Base-by-base conservation (phyloP, 2,329 filamentous ascomycete genomes). In the Aspergillus carbonarius region DNA sequence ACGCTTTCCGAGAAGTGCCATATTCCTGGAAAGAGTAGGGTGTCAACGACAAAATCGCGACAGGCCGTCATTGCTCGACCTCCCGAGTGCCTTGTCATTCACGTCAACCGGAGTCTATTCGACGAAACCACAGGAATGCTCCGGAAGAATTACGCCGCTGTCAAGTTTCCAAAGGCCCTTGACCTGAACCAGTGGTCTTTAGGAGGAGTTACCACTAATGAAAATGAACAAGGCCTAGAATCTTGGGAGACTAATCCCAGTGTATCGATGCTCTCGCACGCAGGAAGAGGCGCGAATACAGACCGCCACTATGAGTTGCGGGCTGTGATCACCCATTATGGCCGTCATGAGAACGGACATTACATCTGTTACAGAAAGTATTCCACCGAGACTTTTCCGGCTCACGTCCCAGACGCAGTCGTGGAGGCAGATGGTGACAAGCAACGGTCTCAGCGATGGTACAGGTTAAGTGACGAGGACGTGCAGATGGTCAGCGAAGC, bases 311-410 rank as follows among this genome's bases (percentile, higher is more conserved):
- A 96, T 72, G 86, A 91, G 69, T 80, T 98, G 15, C 85, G 89
- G 54, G 92, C 93, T 30, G 90, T 93, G 0, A 85, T 98, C 9
- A 95, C 92, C 1, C 95, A 98, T 71, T 91, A 90, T 61, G 95
- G 95, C 4, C 83, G 90, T 32, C 95, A 98, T 72, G 92, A 97
- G 62, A 96, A 96, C 67, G 95, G 95, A 0, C 95, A 99, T 76
- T 98, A 99, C 67, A 87, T 97, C 39, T 96, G 92, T 72, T 96
- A 95, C 74, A 85, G 91, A 53, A 90, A 89, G 68, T 88, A 91
- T 68, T 81, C 85, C 1, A 66, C 69, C 4, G 65, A 72, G 1
- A 61, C 60, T 7, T 77, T 77, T 44, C 72, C 75, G 5, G 69
- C 66, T 4, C 60, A 68, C 37, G 66, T 73, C 8, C 68, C 71